Evolutionary conservation across 2,329 filamentous ascomycete genomes (phyloP), one percentile per base, ranked within the genome.

Genomic region (Fusarium oxysporum): DNA sequence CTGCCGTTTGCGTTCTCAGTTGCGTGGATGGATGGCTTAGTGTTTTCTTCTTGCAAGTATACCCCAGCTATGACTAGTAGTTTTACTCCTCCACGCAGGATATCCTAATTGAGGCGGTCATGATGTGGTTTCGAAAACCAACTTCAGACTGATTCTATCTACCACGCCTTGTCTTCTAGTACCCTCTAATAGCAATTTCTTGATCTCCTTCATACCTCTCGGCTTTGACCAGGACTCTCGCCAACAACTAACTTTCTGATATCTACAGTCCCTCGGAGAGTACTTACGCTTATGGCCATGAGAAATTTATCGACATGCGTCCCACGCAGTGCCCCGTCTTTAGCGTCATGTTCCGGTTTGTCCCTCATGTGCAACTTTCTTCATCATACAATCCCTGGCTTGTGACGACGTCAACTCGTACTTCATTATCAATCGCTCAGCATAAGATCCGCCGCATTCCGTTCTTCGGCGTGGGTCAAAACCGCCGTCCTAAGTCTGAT

Each of bases 381-480:
- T 56, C 48, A 28, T 54, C 50, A 54, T 58, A 35, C 60, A 62
- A 50, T 43, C 54, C 51, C 41, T 43, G 45, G 47, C 65, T 56
- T 66, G 66, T 73, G 66, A 64, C 62, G 67, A 60, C 57, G 62
- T 75, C 64, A 73, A 75, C 50, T 62, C 65, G 43, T 63, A 56
- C 62, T 48, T 61, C 62, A 66, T 67, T 69, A 65, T 66, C 71
- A 64, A 60, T 70, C 65, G 44, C 48, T 56, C 59, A 64, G 45
- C 62, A 64, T 63, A 63, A 62, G 58, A 60, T 47, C 55, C 62
- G 70, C 70, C 47, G 55, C 58, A 63, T 71, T 74, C 74, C 72
- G 67, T 62, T 73, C 62, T 60, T 77, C 72, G 73, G 72, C 75
- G 73, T 75, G 75, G 75, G 75, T 74, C 74, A 48, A 62, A 12